Conservation (phyloP, 2,329 filamentous ascomycete species). For the Microdochium paspali region DNA sequence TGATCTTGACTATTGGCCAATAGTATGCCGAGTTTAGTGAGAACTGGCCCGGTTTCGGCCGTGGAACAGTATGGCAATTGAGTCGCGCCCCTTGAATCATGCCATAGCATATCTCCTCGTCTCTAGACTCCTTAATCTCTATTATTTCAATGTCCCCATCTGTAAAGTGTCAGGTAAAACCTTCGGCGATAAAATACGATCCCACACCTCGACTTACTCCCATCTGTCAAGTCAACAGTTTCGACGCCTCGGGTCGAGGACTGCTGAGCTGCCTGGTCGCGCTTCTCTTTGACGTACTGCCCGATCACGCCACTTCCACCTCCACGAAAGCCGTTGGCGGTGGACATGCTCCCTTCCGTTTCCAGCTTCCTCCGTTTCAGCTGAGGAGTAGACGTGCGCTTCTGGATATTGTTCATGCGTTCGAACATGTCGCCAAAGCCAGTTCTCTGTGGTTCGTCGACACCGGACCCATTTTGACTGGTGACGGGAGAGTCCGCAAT, state of each 20-base stretch:
- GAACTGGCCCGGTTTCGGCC: conserved; percentile 53
- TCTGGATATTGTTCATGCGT: conserved; percentile 64
- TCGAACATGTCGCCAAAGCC: conserved; percentile 60
- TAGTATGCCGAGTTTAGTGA: conserved; percentile 46
- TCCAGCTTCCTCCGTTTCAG: conserved; percentile 57
- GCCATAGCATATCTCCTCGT: conserved; percentile 73
- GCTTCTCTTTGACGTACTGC: conserved; percentile 55
- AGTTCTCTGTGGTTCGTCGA: conserved; percentile 9
- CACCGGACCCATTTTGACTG: conserved; percentile 5
- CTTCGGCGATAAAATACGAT: not conserved
- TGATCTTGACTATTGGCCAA: conserved; percentile 68
- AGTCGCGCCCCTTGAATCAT: conserved; percentile 60
- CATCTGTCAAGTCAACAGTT: conserved; percentile 49
- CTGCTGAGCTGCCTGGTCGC: conserved; percentile 28
- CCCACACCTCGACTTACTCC: conserved; percentile 21
- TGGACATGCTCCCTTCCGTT: conserved; percentile 29
- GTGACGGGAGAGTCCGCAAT: conserved; percentile 2
- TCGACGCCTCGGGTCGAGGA: conserved; percentile 19
- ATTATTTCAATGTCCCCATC: conserved; percentile 48
- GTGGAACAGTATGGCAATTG: conserved; percentile 59
- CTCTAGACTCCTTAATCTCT: conserved; percentile 47
- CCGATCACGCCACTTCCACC: conserved; percentile 50
- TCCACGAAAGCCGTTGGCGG: conserved; percentile 31
- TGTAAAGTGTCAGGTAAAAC: conserved; percentile 14
- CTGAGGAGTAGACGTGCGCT: conserved; percentile 48